A percentile compares a stretch with the other conserved stretches of the same genome.
Evolutionary conservation across 352 stramenopile genomes (phyloP).

Genomic region (Globisporangium spinosum): DNA sequence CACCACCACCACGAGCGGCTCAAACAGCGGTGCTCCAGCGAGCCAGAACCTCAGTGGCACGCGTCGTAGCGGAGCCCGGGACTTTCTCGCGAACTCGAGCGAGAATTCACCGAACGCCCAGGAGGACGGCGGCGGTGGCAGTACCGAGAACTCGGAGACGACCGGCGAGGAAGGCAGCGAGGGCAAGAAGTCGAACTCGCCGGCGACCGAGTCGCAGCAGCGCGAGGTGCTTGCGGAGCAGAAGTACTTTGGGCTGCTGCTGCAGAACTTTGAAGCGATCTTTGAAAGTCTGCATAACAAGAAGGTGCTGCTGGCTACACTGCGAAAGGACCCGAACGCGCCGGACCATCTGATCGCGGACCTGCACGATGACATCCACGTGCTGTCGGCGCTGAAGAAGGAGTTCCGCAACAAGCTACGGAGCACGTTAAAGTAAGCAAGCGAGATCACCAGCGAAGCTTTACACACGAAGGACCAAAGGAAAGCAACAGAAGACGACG

Average conservation of each 20-base stretch:
- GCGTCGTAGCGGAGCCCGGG: slow-evolving; percentile 6
- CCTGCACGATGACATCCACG: slow-evolving; percentile 78
- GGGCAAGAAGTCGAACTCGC: slow-evolving; percentile 50
- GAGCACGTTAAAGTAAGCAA: slow-evolving; percentile 44
- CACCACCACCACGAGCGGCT: slow-evolving; percentile 9
- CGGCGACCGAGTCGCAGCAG: slow-evolving; percentile 34
- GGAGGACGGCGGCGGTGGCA: slow-evolving; percentile 36
- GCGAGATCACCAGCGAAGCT: neutral
- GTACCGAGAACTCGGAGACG: slow-evolving; percentile 78
- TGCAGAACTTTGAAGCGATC: slow-evolving; percentile 84
- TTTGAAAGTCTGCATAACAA: slow-evolving; percentile 85
- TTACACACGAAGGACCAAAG: neutral
- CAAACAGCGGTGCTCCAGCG: neutral
- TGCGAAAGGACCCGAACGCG: slow-evolving; percentile 65
- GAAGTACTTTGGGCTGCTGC: slow-evolving; percentile 75
- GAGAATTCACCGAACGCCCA: slow-evolving; percentile 26
- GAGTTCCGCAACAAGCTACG: slow-evolving; percentile 77
- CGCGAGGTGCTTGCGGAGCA: slow-evolving; percentile 66
- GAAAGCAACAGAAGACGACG: neutral
- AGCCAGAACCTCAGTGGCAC: neutral
- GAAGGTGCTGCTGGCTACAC: slow-evolving; percentile 67
- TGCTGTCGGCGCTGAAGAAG: slow-evolving; percentile 74
- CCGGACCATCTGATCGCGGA: slow-evolving; percentile 72
- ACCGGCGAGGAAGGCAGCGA: slow-evolving; percentile 59
- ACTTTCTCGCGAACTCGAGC: slow-evolving; percentile 13